phyloP scores from a whole-genome alignment of 495 filamentous ascomycete genomes.

The Trichoderma parareesei region DNA sequence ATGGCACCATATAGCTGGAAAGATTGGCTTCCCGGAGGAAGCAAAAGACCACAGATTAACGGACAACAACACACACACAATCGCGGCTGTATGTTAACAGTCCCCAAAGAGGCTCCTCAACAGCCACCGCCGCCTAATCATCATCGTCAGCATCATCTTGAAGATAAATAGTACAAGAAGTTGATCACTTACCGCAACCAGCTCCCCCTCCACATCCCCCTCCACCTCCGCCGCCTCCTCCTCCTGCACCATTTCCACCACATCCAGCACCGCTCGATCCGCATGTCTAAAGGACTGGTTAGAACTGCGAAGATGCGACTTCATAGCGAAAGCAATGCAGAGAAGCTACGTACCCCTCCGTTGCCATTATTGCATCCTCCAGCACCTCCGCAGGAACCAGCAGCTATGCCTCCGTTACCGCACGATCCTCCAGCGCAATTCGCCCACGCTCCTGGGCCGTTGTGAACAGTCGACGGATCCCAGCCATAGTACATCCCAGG shows the following conservation, averaged over 20 bases:
- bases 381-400: neutral
- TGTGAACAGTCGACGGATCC: neutral
- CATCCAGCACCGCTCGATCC: constrained; percentile 2
- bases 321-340: neutral
- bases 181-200: neutral
- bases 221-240: neutral
- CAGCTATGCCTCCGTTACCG: neutral
- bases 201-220: neutral
- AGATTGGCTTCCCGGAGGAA: too few species aligned
- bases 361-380: neutral
- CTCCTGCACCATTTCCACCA: neutral
- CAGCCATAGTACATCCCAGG: neutral
- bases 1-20: too few species aligned
- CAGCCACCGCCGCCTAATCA: neutral
- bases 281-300: neutral
- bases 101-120: too few species aligned
- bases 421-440: neutral
- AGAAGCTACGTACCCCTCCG: neutral
- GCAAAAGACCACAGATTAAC: too few species aligned
- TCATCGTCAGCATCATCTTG: neutral
- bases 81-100: too few species aligned
- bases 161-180: neutral
- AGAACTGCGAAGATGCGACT: neutral
- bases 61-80: too few species aligned
- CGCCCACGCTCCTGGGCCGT: neutral